Evolutionary conservation across 495 filamentous ascomycete species (phyloP).

Genomic region (Tirmania nivea): DNA sequence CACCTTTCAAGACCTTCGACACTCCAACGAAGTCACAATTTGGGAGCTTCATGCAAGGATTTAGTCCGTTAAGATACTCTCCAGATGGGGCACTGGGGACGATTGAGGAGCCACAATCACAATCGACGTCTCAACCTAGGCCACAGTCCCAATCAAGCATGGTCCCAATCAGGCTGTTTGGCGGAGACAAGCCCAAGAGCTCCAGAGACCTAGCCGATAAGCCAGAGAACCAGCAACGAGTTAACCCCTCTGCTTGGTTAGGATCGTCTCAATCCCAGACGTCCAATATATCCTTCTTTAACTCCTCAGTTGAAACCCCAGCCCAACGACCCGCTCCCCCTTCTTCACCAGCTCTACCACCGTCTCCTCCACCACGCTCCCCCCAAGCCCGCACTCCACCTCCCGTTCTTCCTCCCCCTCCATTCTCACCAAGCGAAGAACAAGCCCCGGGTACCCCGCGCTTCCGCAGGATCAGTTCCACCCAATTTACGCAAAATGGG

Average conservation of each 20-base stretch:
- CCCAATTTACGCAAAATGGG: background rate
- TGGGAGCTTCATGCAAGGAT: background rate
- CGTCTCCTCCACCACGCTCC: background rate
- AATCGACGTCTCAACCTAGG: too few relatives aligned
- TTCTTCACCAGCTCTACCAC: background rate
- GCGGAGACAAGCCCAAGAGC: too few relatives aligned
- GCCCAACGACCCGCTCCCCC: background rate
- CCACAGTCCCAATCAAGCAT: too few relatives aligned
- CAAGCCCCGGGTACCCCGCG: too few relatives aligned
- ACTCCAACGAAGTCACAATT: background rate
- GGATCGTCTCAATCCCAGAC: background rate
- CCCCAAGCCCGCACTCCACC: too few relatives aligned
- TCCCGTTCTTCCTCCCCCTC: too few relatives aligned
- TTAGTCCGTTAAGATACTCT: background rate
- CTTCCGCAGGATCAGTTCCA: too few relatives aligned
- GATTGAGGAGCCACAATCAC: too few relatives aligned
- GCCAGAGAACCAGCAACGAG: too few relatives aligned
- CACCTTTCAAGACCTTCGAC: background rate
- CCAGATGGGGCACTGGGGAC: background rate
- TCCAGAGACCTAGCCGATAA: too few relatives aligned
- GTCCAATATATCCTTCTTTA: background rate
- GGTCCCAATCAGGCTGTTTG: too few relatives aligned
- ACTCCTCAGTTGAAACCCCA: background rate
- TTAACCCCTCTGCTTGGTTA: background rate
- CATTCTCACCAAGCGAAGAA: too few relatives aligned